phyloP scores from a whole-genome alignment of 352 stramenopile species.

The Phytophthora pseudosyringae region DNA sequence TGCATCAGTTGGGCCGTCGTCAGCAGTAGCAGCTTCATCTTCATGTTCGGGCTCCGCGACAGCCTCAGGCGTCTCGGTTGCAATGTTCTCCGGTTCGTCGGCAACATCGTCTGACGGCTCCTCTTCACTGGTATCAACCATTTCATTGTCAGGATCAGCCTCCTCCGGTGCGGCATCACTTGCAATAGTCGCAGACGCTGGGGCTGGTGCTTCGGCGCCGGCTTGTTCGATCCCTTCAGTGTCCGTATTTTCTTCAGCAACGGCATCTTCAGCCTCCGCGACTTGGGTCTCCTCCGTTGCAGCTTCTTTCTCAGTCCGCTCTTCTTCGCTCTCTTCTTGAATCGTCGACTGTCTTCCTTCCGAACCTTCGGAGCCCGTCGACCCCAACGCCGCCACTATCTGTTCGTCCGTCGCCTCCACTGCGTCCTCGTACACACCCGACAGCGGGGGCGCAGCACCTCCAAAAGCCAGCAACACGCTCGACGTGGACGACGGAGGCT shows the following conservation, averaged over 20 bases:
- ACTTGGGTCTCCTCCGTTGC: neutral
- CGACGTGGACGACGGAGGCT: conserved; percentile 26
- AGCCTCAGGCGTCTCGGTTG: neutral
- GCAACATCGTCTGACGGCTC: neutral
- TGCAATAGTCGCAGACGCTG: neutral
- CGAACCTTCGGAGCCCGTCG: conserved; percentile 12
- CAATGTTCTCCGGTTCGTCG: neutral
- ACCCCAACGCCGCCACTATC: conserved; percentile 18
- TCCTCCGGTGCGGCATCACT: neutral
- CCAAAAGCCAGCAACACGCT: conserved; percentile 14
- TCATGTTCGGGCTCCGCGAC: neutral
- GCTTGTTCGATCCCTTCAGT: neutral
- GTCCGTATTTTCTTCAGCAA: neutral
- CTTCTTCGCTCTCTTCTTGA: conserved; percentile 17
- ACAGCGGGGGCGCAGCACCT: conserved; percentile 10
- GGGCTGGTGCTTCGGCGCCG: too few relatives aligned
- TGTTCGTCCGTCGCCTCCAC: conserved; percentile 36
- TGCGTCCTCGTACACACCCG: conserved; percentile 33
- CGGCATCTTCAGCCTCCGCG: neutral
- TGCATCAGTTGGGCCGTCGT: neutral
- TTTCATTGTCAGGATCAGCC: neutral
- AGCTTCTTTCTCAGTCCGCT: neutral
- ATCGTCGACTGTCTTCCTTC: conserved; percentile 17
- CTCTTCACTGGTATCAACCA: neutral
- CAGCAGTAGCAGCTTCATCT: neutral